Conservation (phyloP, 331 rosid genomes). For the Malus hybrid region DNA sequence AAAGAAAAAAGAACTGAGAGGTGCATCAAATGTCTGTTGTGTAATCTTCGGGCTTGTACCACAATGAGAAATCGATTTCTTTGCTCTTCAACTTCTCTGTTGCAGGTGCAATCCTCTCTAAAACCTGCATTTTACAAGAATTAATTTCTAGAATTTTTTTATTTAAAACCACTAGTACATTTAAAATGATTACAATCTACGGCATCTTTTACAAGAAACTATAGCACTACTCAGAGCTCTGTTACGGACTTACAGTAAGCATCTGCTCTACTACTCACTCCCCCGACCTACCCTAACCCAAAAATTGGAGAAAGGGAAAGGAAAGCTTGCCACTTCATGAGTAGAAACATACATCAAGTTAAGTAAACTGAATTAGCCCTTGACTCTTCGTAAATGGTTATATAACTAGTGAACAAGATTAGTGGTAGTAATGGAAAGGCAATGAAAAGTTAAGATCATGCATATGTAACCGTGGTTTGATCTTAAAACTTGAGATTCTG, state of each 20-base stretch:
- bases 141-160: neutral
- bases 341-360: neutral
- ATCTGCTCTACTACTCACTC: neutral
- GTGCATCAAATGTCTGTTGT: constrained; percentile 46
- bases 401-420: neutral
- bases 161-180: neutral
- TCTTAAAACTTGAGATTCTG: neutral
- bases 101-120: constrained; percentile 77
- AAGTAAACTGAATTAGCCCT: neutral
- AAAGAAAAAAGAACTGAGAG: neutral
- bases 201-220: neutral
- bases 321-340: neutral
- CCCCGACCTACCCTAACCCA: neutral
- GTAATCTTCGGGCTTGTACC: constrained; percentile 66
- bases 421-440: neutral
- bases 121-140: constrained; percentile 45
- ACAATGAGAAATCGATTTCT: constrained; percentile 7
- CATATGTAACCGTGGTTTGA: neutral
- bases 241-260: neutral
- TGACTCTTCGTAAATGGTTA: neutral
- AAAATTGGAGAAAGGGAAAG: neutral
- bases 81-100: constrained; percentile 67
- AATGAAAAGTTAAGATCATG: neutral
- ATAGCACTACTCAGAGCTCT: neutral
- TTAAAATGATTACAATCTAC: neutral